Evolutionary conservation across 805 yeast genomes (phyloP).

Genomic region (Starmerella bombicola): DNA sequence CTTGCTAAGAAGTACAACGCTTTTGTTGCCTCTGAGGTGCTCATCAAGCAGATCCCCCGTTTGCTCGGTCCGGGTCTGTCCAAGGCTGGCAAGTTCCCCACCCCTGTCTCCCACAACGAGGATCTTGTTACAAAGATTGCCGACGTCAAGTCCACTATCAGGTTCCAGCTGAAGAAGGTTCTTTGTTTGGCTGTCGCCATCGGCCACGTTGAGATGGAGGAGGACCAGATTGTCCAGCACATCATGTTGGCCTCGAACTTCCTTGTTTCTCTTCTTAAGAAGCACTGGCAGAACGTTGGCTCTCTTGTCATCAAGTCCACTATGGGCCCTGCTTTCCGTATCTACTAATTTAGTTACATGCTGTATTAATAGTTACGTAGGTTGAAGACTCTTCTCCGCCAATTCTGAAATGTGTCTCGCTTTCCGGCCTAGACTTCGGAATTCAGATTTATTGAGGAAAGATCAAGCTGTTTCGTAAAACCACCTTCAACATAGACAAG

Average conservation of each 20-base stretch:
- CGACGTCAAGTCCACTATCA: slow-evolving; percentile 98
- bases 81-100: slow-evolving; percentile 99
- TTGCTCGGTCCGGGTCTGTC: slow-evolving; percentile 99
- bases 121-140: slow-evolving; percentile 90
- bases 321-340: slow-evolving; percentile 99
- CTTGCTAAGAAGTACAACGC: slow-evolving; percentile 99
- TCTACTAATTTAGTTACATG: slow-evolving; percentile 50
- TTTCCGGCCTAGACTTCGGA: neutral
- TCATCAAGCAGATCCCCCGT: slow-evolving; percentile 99
- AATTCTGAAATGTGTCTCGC: neutral
- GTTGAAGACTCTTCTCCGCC: neutral
- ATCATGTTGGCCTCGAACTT: slow-evolving; percentile 98
- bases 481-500: too few species aligned
- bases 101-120: slow-evolving; percentile 99
- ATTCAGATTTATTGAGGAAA: neutral
- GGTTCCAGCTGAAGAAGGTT: slow-evolving; percentile 99
- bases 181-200: slow-evolving; percentile 98
- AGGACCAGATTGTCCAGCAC: slow-evolving; percentile 91
- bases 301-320: slow-evolving; percentile 97
- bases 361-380: neutral
- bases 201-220: slow-evolving; percentile 99
- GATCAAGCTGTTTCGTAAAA: too few species aligned
- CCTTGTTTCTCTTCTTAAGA: slow-evolving; percentile 97
- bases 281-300: slow-evolving; percentile 99
- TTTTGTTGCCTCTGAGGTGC: slow-evolving; percentile 97